Conservation (phyloP, 176 grass and related monocot genomes). For the Microstegium vimineum region DNA sequence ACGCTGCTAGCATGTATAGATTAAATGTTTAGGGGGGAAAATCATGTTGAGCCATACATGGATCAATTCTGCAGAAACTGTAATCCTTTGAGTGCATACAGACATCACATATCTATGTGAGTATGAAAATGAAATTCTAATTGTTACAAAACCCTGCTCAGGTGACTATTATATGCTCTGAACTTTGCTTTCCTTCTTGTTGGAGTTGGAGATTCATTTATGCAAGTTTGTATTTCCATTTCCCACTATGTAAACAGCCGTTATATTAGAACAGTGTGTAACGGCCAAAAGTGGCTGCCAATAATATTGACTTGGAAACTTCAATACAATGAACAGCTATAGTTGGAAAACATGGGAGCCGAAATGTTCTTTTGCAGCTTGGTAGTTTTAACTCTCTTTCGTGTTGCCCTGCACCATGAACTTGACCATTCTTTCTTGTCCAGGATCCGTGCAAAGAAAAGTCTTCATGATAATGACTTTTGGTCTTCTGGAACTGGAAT, state of each 20-base stretch:
- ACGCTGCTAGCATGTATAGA: not conserved
- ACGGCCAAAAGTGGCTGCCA: constrained; percentile 21
- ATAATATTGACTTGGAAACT: constrained; percentile 5
- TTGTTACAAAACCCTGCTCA: not conserved
- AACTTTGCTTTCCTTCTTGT: not conserved
- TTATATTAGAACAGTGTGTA: constrained; percentile 21
- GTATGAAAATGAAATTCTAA: not conserved
- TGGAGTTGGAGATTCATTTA: not conserved
- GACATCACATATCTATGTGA: not conserved
- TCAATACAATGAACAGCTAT: not conserved
- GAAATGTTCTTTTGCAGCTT: not conserved
- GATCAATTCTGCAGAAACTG: not conserved
- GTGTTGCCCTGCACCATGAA: not conserved
- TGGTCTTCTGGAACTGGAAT: not conserved
- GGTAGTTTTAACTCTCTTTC: constrained; percentile 35
- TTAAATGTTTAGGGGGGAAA: not conserved
- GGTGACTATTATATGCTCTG: not conserved
- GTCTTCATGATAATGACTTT: not conserved
- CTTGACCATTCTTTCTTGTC: constrained; percentile 17
- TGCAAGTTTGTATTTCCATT: not conserved
- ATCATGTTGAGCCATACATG: not conserved
- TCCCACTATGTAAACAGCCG: not conserved
- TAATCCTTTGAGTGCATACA: not conserved
- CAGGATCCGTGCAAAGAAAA: constrained; percentile 22
- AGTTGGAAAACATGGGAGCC: constrained; percentile 4